Conservation (phyloP, 1,284 basidiomycete species). For the Sphaerobolus stellatus region DNA sequence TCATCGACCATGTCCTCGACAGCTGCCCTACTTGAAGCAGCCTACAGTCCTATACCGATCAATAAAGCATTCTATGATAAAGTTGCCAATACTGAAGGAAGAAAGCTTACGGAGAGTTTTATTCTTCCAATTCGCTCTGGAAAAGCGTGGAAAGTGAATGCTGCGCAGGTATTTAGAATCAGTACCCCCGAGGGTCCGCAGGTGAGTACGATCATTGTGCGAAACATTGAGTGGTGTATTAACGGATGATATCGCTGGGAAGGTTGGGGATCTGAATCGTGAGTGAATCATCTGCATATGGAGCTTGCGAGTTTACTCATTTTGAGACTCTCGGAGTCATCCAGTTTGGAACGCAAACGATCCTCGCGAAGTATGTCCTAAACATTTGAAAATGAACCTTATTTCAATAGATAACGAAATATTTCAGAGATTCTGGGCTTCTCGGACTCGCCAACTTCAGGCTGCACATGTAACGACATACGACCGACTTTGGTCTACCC, state of each 20-base stretch:
- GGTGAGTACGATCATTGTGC: slow-evolving; percentile 12
- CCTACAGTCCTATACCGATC: not conserved
- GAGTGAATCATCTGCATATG: not conserved
- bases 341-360: slow-evolving; percentile 12
- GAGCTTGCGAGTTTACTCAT: not conserved
- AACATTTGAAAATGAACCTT: not conserved
- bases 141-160: slow-evolving; percentile 18
- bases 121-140: slow-evolving; percentile 19
- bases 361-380: slow-evolving; percentile 11
- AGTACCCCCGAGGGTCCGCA: slow-evolving; percentile 22
- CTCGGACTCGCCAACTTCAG: slow-evolving; percentile 23
- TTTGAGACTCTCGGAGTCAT: too few relatives aligned
- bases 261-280: slow-evolving; percentile 22
- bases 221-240: not conserved
- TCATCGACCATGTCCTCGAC: too few relatives aligned
- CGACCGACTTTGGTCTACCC: slow-evolving; percentile 21
- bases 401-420: not conserved
- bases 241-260: not conserved
- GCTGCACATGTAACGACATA: slow-evolving; percentile 19
- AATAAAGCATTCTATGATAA: not conserved
- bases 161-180: slow-evolving; percentile 19
- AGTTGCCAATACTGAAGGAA: not conserved
- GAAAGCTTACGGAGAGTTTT: slow-evolving; percentile 16
- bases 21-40: not conserved
- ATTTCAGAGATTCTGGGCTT: slow-evolving; percentile 20